Conservation (phyloP, 305 asterid species). For the Stenogyne calaminthoides region DNA sequence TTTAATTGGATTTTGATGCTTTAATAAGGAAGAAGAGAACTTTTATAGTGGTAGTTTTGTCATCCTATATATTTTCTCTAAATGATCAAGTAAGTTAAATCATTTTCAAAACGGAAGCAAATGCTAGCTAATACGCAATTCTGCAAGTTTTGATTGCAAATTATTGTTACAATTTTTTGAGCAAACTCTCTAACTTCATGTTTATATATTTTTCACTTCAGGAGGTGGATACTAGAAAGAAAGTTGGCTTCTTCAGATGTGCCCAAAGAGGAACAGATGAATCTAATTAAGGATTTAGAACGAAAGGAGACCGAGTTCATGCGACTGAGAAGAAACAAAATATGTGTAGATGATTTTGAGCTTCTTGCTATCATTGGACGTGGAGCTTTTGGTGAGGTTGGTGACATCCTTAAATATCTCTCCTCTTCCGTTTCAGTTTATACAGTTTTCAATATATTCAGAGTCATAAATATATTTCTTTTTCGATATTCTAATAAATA, state of each 20-base stretch:
- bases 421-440: conserved; percentile 3
- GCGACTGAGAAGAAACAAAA: conserved; percentile 89
- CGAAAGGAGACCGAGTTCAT: conserved; percentile 93
- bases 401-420: conserved; percentile 29
- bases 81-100: conserved; percentile 6
- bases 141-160: not conserved
- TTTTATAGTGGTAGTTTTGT: not conserved
- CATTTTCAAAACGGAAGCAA: not conserved
- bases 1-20: not conserved
- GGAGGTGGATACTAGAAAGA: conserved; percentile 93
- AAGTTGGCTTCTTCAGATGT: conserved; percentile 98
- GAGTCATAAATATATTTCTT: not conserved
- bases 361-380: conserved; percentile 94
- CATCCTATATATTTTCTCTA: not conserved
- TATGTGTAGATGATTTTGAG: conserved; percentile 96
- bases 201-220: conserved; percentile 32
- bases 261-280: conserved; percentile 89
- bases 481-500: conserved; percentile 2
- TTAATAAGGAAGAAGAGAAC: no score
- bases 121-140: not conserved
- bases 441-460: not conserved
- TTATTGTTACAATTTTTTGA: not conserved
- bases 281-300: conserved; percentile 85
- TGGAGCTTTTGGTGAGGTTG: conserved; percentile 98
- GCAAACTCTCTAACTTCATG: conserved; percentile 2